phyloP scores from a whole-genome alignment of 306 rosid species.

The Gastrolobium bilobum region DNA sequence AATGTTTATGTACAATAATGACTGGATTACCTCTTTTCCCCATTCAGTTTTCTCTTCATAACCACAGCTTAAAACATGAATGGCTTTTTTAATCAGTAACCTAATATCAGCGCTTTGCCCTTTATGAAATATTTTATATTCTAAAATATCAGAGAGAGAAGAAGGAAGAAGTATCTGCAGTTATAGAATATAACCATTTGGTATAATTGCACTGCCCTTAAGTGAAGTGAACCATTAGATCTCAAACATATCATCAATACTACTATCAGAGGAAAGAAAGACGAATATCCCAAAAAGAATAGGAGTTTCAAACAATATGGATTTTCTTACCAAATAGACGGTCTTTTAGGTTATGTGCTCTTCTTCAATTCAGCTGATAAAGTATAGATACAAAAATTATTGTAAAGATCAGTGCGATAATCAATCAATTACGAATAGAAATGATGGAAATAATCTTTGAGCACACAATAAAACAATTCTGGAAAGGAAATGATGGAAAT shows the following conservation, averaged over 20 bases:
- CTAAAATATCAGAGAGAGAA: not conserved
- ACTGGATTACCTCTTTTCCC: no score
- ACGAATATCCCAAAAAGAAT: conserved; percentile 13
- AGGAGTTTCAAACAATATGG: not conserved
- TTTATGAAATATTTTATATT: not conserved
- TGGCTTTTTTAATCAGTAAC: not conserved
- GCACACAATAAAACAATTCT: conserved; percentile 17
- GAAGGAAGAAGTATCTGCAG: not conserved
- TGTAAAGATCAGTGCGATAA: conserved; percentile 28
- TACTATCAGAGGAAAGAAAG: conserved; percentile 7
- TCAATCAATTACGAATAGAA: conserved; percentile 1
- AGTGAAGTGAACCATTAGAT: conserved; percentile 1
- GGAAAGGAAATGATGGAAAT: conserved; percentile 27
- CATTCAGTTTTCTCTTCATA: no score
- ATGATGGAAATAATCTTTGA: not conserved
- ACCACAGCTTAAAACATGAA: no score
- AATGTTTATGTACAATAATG: no score
- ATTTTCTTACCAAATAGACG: conserved; percentile 83
- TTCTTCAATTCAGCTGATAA: conserved; percentile 85
- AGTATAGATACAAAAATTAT: conserved; percentile 31
- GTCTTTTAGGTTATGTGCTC: conserved; percentile 79
- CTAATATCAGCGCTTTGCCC: no score
- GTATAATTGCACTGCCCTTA: not conserved
- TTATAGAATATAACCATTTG: conserved; percentile 14
- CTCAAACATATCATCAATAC: conserved; percentile 9